Conservation (phyloP, 768 basidiomycete genomes). For the Termitomyces sp. region DNA sequence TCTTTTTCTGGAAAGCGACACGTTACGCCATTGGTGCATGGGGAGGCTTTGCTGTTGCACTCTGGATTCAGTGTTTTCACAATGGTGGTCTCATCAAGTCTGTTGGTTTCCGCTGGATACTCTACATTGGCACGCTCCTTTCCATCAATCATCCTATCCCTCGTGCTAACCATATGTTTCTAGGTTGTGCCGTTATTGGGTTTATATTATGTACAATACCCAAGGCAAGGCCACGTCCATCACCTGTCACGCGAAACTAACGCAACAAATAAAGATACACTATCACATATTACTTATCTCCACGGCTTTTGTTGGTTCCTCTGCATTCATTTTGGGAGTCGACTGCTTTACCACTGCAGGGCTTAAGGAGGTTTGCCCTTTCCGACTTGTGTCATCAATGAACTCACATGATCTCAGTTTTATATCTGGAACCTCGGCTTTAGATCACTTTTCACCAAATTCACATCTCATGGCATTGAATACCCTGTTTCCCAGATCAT, state of each 20-base stretch:
- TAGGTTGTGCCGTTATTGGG: slow-evolving; percentile 68
- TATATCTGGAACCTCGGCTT: slow-evolving; percentile 97
- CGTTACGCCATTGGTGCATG: slow-evolving; percentile 80
- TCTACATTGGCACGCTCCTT: slow-evolving; percentile 66
- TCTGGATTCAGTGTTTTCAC: slow-evolving; percentile 84
- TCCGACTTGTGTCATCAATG: background rate
- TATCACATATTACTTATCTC: slow-evolving; percentile 82
- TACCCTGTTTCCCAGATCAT: slow-evolving; percentile 88
- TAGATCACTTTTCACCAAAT: slow-evolving; percentile 72
- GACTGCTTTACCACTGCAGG: slow-evolving; percentile 92
- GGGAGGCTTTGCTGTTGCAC: slow-evolving; percentile 82
- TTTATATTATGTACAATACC: slow-evolving; percentile 84
- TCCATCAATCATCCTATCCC: slow-evolving; percentile 2
- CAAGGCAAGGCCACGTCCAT: slow-evolving; percentile 32
- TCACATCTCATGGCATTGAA: slow-evolving; percentile 52
- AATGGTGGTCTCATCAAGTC: slow-evolving; percentile 75
- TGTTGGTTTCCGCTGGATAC: slow-evolving; percentile 82
- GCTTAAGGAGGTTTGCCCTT: slow-evolving; percentile 69
- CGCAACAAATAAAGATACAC: slow-evolving; percentile 46
- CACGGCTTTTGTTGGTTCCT: slow-evolving; percentile 87
- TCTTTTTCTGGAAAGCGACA: slow-evolving; percentile 91
- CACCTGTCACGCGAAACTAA: slow-evolving; percentile 6
- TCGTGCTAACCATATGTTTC: slow-evolving; percentile 14
- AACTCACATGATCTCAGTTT: slow-evolving; percentile 46
- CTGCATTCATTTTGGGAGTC: slow-evolving; percentile 86